Conservation (phyloP, 2,329 filamentous ascomycete genomes). For the Epichloe bromicola region DNA sequence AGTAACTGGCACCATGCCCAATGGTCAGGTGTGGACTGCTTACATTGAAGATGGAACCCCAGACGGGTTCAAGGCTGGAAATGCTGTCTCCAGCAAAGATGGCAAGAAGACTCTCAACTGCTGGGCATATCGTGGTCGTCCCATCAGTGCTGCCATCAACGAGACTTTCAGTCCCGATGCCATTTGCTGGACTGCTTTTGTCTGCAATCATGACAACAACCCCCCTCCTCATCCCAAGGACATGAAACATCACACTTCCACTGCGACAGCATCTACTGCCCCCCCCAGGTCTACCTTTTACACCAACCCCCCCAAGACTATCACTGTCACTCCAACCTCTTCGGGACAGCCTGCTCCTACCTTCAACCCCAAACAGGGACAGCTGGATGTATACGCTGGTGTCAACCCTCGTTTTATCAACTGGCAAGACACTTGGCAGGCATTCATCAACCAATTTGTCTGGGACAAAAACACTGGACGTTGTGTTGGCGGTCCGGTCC, state of each 20-base stretch:
- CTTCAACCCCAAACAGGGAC: conserved; percentile 14
- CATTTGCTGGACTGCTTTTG: conserved; percentile 28
- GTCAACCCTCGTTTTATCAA: conserved; percentile 27
- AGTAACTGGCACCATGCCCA: conserved; percentile 24
- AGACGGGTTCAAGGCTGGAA: conserved; percentile 27
- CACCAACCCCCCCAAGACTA: conserved; percentile 16
- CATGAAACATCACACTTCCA: conserved; percentile 23
- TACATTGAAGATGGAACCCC: conserved; percentile 29
- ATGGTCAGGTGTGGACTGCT: conserved; percentile 27
- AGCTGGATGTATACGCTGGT: conserved; percentile 18
- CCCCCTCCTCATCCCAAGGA: conserved; percentile 23
- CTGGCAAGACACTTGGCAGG: conserved; percentile 25
- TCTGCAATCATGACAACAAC: conserved; percentile 24
- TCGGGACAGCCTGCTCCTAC: conserved; percentile 19
- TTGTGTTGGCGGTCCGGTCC: conserved; percentile 20
- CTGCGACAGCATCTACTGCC: conserved; percentile 19
- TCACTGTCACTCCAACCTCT: conserved; percentile 11
- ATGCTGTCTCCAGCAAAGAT: conserved; percentile 26
- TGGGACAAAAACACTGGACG: conserved; percentile 25
- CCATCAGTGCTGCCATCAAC: conserved; percentile 25
- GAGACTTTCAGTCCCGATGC: conserved; percentile 24
- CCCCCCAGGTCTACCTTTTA: conserved; percentile 22
- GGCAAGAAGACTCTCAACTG: conserved; percentile 26
- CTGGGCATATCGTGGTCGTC: conserved; percentile 29
- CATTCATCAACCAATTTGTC: conserved; percentile 27